A percentile compares a stretch with the other conserved stretches of the same genome.
These are phyloP conservation scores for Dendrobium chrysotoxum DNA, from an alignment of 106 monocot species.

Conservation along the genomic window DNA sequence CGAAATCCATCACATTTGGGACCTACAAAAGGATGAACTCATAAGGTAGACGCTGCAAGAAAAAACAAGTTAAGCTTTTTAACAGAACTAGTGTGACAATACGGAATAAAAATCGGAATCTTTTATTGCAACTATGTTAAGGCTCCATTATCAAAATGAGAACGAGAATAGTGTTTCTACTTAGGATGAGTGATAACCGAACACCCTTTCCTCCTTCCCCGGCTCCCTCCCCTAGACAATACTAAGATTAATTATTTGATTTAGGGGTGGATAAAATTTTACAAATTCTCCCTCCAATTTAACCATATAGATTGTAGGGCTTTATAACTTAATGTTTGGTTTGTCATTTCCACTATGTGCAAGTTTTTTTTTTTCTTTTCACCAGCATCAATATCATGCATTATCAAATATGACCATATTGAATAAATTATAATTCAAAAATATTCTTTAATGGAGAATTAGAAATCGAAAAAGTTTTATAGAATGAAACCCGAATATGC, in stretches of 20 bases:
- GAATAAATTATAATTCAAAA: too few relatives aligned
- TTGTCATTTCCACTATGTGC: not conserved
- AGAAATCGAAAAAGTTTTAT: too few relatives aligned
- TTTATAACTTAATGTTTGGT: not conserved
- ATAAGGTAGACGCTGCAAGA: not conserved
- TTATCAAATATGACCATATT: too few relatives aligned
- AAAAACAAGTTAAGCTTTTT: not conserved
- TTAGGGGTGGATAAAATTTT: not conserved
- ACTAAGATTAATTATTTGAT: not conserved
- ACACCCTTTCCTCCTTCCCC: too few relatives aligned
- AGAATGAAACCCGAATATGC: too few relatives aligned
- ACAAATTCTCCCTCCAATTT: not conserved
- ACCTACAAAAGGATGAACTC: slow-evolving; percentile 29
- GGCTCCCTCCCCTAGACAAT: too few relatives aligned
- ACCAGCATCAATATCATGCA: too few relatives aligned
- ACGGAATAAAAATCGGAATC: not conserved
- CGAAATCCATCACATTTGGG: slow-evolving; percentile 63
- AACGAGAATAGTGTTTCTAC: too few relatives aligned
- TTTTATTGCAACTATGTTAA: not conserved
- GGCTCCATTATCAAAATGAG: not conserved
- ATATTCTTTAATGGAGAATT: too few relatives aligned
- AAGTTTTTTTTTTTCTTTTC: not conserved
- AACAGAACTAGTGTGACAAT: not conserved
- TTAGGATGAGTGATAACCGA: too few relatives aligned
- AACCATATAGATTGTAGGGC: not conserved